A percentile compares a stretch with the other conserved stretches of the same genome.
phyloP scores from a whole-genome alignment of 306 rosid species.

The Pyrus bretschneideri region DNA sequence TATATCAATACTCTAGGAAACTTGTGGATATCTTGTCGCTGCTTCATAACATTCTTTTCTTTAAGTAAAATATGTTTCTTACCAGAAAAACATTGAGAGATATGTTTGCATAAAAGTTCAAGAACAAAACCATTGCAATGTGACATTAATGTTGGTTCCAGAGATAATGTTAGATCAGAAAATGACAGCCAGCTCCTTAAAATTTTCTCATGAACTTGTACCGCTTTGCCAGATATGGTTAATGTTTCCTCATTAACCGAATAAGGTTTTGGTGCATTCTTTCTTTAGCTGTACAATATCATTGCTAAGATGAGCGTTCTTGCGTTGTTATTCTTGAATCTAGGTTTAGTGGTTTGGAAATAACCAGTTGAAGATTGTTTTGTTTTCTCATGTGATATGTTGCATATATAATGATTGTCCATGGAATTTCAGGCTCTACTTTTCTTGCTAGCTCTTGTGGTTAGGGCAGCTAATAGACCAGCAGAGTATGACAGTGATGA shows the following conservation, averaged over 20 bases:
- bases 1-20: neutral
- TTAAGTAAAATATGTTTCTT: neutral
- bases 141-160: neutral
- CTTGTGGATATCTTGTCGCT: neutral
- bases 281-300: neutral
- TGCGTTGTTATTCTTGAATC: neutral
- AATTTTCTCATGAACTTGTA: neutral
- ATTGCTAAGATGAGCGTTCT: neutral
- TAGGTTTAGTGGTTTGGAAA: neutral
- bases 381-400: neutral
- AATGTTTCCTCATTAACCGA: neutral
- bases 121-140: neutral
- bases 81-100: neutral
- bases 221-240: neutral
- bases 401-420: conserved; percentile 10
- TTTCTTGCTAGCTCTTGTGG: conserved; percentile 78
- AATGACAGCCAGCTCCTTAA: neutral
- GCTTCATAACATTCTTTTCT: neutral
- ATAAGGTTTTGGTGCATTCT: neutral
- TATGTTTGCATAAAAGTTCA: neutral
- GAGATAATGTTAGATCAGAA: neutral
- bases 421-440: conserved; percentile 67
- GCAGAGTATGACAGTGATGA: conserved; percentile 90
- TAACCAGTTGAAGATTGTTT: neutral
- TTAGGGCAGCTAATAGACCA: conserved; percentile 75